Percentiles rank a stretch among this genome's conserved stretches.
Conservation (phyloP, 176 grass and related monocot genomes). For the Thinopyrum elongatum region DNA sequence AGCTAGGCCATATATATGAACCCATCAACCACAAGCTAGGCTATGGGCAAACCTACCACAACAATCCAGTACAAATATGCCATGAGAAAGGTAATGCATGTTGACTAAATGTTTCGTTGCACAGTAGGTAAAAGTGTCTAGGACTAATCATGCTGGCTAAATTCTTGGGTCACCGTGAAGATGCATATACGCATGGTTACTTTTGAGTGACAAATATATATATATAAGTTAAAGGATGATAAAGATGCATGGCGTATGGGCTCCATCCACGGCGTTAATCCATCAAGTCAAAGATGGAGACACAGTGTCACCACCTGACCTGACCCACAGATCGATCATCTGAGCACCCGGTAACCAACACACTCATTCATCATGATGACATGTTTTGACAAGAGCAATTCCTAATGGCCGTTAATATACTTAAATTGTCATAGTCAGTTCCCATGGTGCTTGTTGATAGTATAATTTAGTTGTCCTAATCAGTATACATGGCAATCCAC, state of each 20-base stretch:
- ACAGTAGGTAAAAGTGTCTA: neutral
- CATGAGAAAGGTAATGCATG: neutral
- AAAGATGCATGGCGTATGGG: neutral
- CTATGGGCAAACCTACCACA: neutral
- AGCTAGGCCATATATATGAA: neutral
- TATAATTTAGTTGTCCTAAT: neutral
- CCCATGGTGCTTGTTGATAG: neutral
- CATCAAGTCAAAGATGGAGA: constrained; percentile 30
- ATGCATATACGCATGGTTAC: neutral
- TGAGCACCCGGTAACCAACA: constrained; percentile 15
- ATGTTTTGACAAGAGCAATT: constrained; percentile 9
- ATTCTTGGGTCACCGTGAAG: neutral
- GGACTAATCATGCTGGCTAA: neutral
- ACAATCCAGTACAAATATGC: neutral
- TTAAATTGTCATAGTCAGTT: neutral
- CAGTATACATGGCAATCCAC: neutral
- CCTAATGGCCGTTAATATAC: neutral
- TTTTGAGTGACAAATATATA: constrained; percentile 4
- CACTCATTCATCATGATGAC: constrained; percentile 4
- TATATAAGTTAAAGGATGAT: neutral
- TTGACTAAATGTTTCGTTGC: constrained; percentile 3
- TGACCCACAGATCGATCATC: constrained; percentile 17
- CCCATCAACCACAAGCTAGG: constrained; percentile 6
- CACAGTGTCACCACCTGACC: constrained; percentile 42
- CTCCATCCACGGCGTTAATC: neutral